Evolutionary conservation across 148 eudicot species (phyloP).

Genomic region (Camellia sinensis): DNA sequence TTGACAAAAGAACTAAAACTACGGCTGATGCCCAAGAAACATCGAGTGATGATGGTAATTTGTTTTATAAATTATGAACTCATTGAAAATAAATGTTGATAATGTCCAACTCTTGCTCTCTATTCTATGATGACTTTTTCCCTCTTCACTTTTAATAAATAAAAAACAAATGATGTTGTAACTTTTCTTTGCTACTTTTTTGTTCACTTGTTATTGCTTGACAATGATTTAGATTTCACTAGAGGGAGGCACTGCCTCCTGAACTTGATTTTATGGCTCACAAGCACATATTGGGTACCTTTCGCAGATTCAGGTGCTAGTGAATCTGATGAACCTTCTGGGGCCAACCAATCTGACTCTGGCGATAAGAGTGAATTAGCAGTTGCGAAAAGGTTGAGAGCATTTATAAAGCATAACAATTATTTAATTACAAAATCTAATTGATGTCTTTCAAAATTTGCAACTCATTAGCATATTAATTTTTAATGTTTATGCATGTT

Average conservation of each 20-base stretch:
- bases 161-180: background rate
- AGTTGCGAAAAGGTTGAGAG: constrained; percentile 41
- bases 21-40: constrained; percentile 43
- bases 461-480: background rate
- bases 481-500: background rate
- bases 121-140: background rate
- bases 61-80: background rate
- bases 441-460: background rate
- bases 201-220: background rate
- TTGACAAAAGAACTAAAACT: constrained; percentile 61
- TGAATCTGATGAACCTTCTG: constrained; percentile 47
- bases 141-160: background rate
- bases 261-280: constrained; percentile 8
- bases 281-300: constrained; percentile 14
- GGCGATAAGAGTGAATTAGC: constrained; percentile 35
- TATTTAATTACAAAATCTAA: background rate
- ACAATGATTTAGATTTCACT: background rate
- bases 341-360: constrained; percentile 29
- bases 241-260: background rate
- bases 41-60: constrained; percentile 76
- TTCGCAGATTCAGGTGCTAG: constrained; percentile 52
- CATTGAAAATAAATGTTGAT: background rate
- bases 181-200: background rate
- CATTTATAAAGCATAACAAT: constrained; percentile 11
- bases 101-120: background rate